Evolutionary conservation across 345 rosid genomes (phyloP).

Genomic region (Mercurialis annua): DNA sequence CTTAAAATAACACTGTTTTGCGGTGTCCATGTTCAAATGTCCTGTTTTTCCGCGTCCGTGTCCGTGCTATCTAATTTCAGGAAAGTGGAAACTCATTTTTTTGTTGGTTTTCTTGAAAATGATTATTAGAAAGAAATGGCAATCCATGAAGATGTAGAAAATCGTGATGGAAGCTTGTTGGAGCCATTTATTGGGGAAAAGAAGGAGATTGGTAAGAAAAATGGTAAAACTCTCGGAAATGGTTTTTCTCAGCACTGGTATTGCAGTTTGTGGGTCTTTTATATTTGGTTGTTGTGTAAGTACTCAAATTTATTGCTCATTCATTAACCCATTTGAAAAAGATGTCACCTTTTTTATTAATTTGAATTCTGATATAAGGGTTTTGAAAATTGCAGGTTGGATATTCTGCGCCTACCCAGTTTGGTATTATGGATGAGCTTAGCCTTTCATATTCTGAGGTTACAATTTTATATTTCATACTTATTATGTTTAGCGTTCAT

Average conservation of each 20-base stretch:
- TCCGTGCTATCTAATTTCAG: too few species aligned
- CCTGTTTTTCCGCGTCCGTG: too few species aligned
- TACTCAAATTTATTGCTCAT: too few species aligned
- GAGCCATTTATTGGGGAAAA: conserved; percentile 38
- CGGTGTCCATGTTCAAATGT: too few species aligned
- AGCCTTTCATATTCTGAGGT: conserved; percentile 43
- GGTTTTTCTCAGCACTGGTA: conserved; percentile 47
- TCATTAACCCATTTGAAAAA: too few species aligned
- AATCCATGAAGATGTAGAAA: neutral
- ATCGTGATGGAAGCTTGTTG: neutral
- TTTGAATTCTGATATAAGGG: neutral
- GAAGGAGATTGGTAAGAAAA: neutral
- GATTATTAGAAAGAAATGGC: neutral
- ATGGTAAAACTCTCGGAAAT: conserved; percentile 22
- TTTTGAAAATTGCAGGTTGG: conserved; percentile 35
- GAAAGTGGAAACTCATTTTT: neutral
- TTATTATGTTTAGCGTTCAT: neutral
- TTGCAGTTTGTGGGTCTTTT: conserved; percentile 55
- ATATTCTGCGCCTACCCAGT: conserved; percentile 53
- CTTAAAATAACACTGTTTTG: too few species aligned
- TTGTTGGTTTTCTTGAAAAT: neutral
- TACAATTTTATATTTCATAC: neutral
- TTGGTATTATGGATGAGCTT: conserved; percentile 48
- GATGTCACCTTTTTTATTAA: neutral
- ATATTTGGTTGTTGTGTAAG: conserved; percentile 53